Base-by-base conservation (phyloP, 148 eudicot species). In the Cornus kousa region DNA sequence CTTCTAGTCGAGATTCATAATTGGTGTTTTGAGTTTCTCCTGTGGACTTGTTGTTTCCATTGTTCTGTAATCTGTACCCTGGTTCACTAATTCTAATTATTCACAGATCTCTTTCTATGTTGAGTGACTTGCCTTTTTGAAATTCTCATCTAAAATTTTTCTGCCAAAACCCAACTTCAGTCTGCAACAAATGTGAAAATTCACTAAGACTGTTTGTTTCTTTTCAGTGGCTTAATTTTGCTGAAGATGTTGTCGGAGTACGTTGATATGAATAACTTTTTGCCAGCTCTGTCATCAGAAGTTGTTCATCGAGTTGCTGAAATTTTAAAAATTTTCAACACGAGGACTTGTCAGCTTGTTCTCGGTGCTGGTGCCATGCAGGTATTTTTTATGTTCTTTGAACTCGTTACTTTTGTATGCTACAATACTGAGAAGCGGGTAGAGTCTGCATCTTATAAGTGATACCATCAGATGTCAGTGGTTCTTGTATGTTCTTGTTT, bases 291-390 rank as follows among this genome's bases (percentile, higher is more conserved):
- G 57, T 94, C 99, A 67, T 84, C 97, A 23, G 98, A 97, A 83
- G 89, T 97, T 74, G 92, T 94, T 84, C 98, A 90, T 77, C 99
- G 98, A 79, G 98, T 94, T 76, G 97, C 91, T 81, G 99, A 94
- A 79, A 80, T 97, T 79, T 86, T 97, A 90, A 97, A 97, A 82
- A 90, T 91, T 78, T 97, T 97, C 74, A 97, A 97, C 80, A 94
- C 95, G 57, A 92, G 99, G 83, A 89, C 99, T 74, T 90, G 95
- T 77, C 98, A 97, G 82, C 97, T 97, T 80, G 98, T 97, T 85
- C 99, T 97, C 87, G 99, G 99, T 73, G 99, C 99, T 80, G 97
- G 93, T 83, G 99, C 99, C 79, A 91, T 97, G 95, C 99, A 94
- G 99, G 99, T 94, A 85, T 35, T 67, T 64, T 43, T 43, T 43